Percentiles rank a stretch among this genome's conserved stretches.
These are phyloP conservation scores for Colletotrichum acutatum DNA, from an alignment of 2,329 filamentous ascomycete species.

Conservation along the genomic window DNA sequence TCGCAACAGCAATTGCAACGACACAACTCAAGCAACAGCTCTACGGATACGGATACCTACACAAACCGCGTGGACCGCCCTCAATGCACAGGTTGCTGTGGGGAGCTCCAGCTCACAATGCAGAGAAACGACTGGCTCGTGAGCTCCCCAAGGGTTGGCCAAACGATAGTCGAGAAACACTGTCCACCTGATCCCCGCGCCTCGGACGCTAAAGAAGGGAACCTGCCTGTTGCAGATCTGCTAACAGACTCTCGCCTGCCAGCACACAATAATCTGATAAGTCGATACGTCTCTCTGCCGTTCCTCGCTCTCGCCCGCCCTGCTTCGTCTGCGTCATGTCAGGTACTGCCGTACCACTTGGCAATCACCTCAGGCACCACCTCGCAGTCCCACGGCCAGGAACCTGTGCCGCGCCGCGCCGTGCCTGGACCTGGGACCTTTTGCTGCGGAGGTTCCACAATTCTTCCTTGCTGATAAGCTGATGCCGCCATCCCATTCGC, in stretches of 20 bases:
- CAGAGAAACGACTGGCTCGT: conserved; percentile 23
- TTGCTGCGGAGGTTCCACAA: neutral
- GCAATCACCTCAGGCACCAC: conserved; percentile 5
- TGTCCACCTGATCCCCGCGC: conserved; percentile 24
- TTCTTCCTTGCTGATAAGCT: conserved; percentile 9
- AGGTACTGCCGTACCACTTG: conserved; percentile 15
- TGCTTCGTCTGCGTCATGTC: conserved; percentile 30
- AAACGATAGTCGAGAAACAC: conserved; percentile 19
- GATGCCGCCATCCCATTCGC: conserved; percentile 17
- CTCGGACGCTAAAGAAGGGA: conserved; percentile 20
- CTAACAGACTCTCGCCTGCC: neutral
- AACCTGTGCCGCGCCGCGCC: neutral
- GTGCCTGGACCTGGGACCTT: conserved; percentile 10
- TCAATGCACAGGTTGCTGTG: conserved; percentile 27
- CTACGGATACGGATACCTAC: neutral
- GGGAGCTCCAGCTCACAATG: conserved; percentile 27
- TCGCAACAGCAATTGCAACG: conserved; percentile 7
- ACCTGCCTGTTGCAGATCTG: conserved; percentile 33
- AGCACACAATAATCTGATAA: neutral
- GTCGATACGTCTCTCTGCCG: neutral
- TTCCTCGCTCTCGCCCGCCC: neutral
- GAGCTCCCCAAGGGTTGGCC: conserved; percentile 12
- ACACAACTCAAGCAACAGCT: conserved; percentile 9
- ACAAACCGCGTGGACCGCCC: neutral
- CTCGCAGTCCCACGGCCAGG: neutral